Percentiles rank a stretch among this genome's conserved stretches.
These are phyloP conservation scores for Phaffomyces thermotolerans DNA, from an alignment of 805 yeast species.

Conservation along the genomic window DNA sequence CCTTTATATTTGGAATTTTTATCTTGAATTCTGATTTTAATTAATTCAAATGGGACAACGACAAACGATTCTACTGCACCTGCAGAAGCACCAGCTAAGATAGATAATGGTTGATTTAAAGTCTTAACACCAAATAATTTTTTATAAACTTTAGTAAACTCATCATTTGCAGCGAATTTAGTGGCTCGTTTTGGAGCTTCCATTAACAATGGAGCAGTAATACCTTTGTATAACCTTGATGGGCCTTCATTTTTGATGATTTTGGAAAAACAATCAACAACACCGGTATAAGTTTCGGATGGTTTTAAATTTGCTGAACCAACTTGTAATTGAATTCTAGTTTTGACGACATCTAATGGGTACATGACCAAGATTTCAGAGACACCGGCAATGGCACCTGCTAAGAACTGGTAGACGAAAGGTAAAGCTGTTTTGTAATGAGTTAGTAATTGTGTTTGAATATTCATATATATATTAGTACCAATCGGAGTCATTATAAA, in stretches of 20 bases:
- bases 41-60: slow-evolving; percentile 95
- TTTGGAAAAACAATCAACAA: slow-evolving; percentile 75
- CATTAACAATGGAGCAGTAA: slow-evolving; percentile 94
- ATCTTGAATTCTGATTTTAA: slow-evolving; percentile 93
- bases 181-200: slow-evolving; percentile 99
- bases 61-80: slow-evolving; percentile 97
- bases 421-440: slow-evolving; percentile 57
- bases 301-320: slow-evolving; percentile 37
- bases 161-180: slow-evolving; percentile 96
- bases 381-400: slow-evolving; percentile 96
- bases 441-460: too few relatives aligned
- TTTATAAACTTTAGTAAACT: slow-evolving; percentile 84
- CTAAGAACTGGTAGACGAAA: slow-evolving; percentile 80
- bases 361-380: slow-evolving; percentile 94
- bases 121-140: slow-evolving; percentile 57
- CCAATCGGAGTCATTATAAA: background rate
- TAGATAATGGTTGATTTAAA: slow-evolving; percentile 76
- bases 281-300: slow-evolving; percentile 53
- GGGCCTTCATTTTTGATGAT: slow-evolving; percentile 84
- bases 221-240: slow-evolving; percentile 82
- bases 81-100: slow-evolving; percentile 95
- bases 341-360: slow-evolving; percentile 94
- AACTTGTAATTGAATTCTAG: slow-evolving; percentile 87
- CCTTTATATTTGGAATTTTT: slow-evolving; percentile 74
- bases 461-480: background rate